These are phyloP conservation scores for Musa balbisiana DNA, from an alignment of 202 grass and related monocot genomes.

Conservation along the genomic window DNA sequence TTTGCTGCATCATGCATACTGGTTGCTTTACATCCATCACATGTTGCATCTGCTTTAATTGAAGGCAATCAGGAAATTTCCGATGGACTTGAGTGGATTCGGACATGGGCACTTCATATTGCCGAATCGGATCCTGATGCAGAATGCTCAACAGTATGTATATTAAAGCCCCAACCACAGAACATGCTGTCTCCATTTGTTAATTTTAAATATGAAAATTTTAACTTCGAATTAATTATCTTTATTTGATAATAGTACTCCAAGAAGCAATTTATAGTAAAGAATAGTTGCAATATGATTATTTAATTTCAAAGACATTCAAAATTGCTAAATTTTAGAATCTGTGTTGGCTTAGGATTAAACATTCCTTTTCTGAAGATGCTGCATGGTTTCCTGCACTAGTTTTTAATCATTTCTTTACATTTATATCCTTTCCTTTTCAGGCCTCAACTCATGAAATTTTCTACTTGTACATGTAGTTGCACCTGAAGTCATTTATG, in stretches of 20 bases:
- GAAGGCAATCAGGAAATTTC: conserved; percentile 74
- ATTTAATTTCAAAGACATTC: too few relatives aligned
- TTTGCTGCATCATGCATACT: conserved; percentile 90
- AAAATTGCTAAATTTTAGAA: background rate
- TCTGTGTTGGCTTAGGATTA: too few relatives aligned
- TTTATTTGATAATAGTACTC: background rate
- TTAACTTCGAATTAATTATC: background rate
- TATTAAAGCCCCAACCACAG: background rate
- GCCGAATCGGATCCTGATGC: conserved; percentile 79
- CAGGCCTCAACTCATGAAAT: too few relatives aligned
- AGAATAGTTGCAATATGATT: background rate
- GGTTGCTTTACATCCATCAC: conserved; percentile 75
- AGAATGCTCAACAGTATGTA: conserved; percentile 81
- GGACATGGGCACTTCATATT: conserved; percentile 60
- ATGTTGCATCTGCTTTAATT: conserved; percentile 78
- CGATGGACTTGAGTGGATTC: conserved; percentile 81
- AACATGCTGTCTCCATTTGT: background rate
- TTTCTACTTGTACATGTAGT: too few relatives aligned
- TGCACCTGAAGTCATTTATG: too few relatives aligned
- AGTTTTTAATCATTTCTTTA: too few relatives aligned
- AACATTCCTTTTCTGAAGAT: too few relatives aligned
- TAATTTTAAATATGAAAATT: background rate
- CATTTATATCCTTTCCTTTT: too few relatives aligned
- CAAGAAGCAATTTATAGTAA: background rate
- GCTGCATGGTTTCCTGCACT: too few relatives aligned